Base-by-base conservation (phyloP, 2,329 filamentous ascomycete species). In the Didymella segeticola region DNA sequence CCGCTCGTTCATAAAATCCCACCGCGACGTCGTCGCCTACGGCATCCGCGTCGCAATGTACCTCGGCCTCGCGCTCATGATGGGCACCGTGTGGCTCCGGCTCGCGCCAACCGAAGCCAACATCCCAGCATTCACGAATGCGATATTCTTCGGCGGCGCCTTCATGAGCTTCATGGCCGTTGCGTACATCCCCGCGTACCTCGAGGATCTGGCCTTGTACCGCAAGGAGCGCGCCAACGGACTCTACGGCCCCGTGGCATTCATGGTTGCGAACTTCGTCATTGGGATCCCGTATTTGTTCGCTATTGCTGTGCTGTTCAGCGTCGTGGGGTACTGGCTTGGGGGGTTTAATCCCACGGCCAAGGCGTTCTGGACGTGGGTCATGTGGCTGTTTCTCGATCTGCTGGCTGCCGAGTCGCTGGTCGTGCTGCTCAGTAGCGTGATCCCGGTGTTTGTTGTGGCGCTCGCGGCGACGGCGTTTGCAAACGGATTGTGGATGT, bases 401-500 rank as follows among this genome's bases (percentile, higher is more conserved):
- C 83, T 96, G 0, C 75, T 96, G 2, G 90, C 91, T 0, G 91
- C 90, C 17, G 91, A 95, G 75, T 89, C 88, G 0, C 83, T 96
- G 0, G 90, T 96, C 20, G 89, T 96, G 2, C 79, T 96, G 23
- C 79, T 95, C 19, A 85, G 87, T 0, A 85, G 83, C 1, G 72
- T 95, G 1, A 86, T 92, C 60, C 90, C 90, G 0, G 88, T 87
- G 57, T 96, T 96, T 61, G 91, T 96, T 43, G 83, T 93, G 37
- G 81, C 89, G 0, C 83, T 96, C 0, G 91, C 91, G 0, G 79
- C 91, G 2, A 89, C 89, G 0, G 91, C 91, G 0, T 96, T 96
- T 67, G 88, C 89, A 19, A 96, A 96, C 73, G 91, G 91, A 0
- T 79, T 96, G 6, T 96, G 91, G 91, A 96, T 96, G 91, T 87